Evolutionary conservation across 768 basidiomycete genomes (phyloP).

Genomic region (Calocera cornea): DNA sequence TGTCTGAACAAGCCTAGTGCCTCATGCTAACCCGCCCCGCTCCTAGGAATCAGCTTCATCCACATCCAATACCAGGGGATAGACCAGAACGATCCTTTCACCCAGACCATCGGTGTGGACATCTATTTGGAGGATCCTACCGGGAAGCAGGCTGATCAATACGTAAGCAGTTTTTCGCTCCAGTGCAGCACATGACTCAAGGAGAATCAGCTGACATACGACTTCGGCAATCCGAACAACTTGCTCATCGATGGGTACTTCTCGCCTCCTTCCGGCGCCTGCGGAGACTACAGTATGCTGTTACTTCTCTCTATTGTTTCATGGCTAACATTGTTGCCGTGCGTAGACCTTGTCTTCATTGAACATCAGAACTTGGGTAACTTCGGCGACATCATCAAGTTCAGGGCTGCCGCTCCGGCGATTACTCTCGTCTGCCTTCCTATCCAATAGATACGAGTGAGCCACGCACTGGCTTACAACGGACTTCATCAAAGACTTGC

Average conservation of each 20-base stretch:
- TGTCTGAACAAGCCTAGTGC: neutral
- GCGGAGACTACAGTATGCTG: neutral
- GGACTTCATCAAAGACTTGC: no score
- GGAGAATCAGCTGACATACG: neutral
- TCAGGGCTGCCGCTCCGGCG: neutral
- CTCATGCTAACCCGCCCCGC: neutral
- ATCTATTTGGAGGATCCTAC: neutral
- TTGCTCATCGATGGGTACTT: neutral
- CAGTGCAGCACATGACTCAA: neutral
- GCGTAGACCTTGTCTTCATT: neutral
- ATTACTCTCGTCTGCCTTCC: neutral
- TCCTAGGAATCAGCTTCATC: neutral
- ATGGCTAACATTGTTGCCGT: neutral
- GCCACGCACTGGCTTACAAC: no score
- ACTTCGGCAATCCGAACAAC: neutral
- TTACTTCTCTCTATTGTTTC: neutral
- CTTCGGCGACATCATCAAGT: slow-evolving; percentile 1
- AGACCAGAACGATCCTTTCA: neutral
- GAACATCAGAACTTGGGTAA: neutral
- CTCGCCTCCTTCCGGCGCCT: neutral
- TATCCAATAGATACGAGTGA: neutral
- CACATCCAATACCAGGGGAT: neutral
- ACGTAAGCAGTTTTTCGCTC: neutral
- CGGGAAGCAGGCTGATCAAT: neutral
- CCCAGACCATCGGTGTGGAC: neutral